These are phyloP conservation scores for Geotrichum klebahnii DNA, from an alignment of 1,139 yeast species.

Conservation along the genomic window DNA sequence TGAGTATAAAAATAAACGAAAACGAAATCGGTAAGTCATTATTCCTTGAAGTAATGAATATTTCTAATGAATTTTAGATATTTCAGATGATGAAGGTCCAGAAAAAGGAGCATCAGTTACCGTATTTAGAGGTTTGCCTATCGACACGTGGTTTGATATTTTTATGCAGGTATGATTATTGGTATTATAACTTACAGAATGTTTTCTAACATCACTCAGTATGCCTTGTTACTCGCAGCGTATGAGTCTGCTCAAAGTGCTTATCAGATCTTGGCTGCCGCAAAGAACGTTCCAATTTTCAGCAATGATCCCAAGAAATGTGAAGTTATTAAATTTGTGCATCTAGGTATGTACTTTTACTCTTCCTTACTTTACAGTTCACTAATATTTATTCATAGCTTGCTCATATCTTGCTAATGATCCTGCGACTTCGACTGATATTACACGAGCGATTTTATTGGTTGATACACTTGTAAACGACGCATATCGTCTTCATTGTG, in stretches of 20 bases:
- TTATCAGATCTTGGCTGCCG: conserved; percentile 63
- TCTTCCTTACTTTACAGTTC: neutral
- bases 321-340: conserved; percentile 57
- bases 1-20: conserved; percentile 30
- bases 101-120: conserved; percentile 53
- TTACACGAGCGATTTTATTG: conserved; percentile 59
- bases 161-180: conserved; percentile 77
- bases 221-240: conserved; percentile 58
- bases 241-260: conserved; percentile 68
- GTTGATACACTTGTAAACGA: conserved; percentile 72
- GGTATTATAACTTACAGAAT: no score
- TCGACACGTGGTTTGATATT: conserved; percentile 78
- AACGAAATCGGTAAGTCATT: conserved; percentile 41
- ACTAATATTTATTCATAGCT: conserved; percentile 33
- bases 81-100: conserved; percentile 19
- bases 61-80: neutral
- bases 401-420: conserved; percentile 58
- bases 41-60: no score
- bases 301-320: conserved; percentile 46
- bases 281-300: conserved; percentile 73
- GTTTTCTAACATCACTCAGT: no score
- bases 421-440: conserved; percentile 50
- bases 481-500: conserved; percentile 60
- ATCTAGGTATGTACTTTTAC: conserved; percentile 37
- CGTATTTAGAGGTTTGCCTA: conserved; percentile 69